Evolutionary conservation across 2,329 filamentous ascomycete genomes (phyloP).

Genomic region (Atkinsonella hypoxylon): DNA sequence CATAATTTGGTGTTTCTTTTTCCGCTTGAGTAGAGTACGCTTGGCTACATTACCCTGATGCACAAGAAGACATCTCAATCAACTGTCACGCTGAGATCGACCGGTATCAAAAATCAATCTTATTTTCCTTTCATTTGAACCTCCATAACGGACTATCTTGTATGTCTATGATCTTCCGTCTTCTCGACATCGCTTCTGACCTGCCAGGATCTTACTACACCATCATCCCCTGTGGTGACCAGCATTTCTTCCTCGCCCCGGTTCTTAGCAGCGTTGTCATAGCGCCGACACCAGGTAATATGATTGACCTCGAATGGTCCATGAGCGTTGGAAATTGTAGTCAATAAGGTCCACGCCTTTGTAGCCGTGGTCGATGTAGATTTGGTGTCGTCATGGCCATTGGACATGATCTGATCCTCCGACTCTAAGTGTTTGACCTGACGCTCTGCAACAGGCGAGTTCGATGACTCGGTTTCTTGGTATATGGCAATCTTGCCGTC

Average conservation of each 20-base stretch:
- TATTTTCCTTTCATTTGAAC: not conserved
- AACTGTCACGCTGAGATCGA: not conserved
- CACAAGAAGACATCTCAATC: not conserved
- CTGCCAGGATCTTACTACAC: slow-evolving; percentile 73
- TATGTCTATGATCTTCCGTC: not conserved
- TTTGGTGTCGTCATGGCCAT: not conserved
- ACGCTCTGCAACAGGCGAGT: not conserved
- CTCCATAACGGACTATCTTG: not conserved
- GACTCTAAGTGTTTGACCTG: slow-evolving; percentile 6
- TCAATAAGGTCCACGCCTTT: slow-evolving; percentile 54
- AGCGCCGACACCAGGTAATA: slow-evolving; percentile 72
- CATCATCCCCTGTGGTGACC: slow-evolving; percentile 86
- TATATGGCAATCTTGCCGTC: slow-evolving; percentile 78
- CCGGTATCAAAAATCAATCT: not conserved
- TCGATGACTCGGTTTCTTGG: slow-evolving; percentile 37
- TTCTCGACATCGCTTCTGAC: slow-evolving; percentile 19
- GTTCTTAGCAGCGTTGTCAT: slow-evolving; percentile 48
- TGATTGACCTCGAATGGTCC: slow-evolving; percentile 94
- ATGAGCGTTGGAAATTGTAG: slow-evolving; percentile 62
- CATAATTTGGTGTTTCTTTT: slow-evolving; percentile 4
- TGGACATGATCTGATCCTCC: slow-evolving; percentile 9
- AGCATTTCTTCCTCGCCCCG: slow-evolving; percentile 66
- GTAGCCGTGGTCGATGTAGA: slow-evolving; percentile 26
- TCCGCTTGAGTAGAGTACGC: not conserved
- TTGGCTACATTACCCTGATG: not conserved